phyloP scores from a whole-genome alignment of 108 stramenopile genomes.

The Cylindrotheca closterium region DNA sequence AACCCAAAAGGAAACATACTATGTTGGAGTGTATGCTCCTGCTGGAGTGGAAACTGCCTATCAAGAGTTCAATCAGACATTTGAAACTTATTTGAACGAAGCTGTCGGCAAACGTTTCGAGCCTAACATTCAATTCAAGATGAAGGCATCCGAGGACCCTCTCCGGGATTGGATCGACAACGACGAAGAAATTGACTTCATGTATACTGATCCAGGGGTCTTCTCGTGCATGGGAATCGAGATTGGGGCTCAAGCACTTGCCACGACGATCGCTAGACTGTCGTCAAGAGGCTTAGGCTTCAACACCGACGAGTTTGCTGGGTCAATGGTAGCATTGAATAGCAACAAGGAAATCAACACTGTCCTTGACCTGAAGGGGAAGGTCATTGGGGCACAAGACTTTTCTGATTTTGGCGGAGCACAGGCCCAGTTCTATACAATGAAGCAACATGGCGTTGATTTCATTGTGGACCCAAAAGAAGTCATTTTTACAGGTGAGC shows the following conservation, averaged over 20 bases:
- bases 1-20: slow-evolving; percentile 16
- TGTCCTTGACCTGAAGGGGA: slow-evolving; percentile 27
- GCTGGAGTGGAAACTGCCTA: slow-evolving; percentile 25
- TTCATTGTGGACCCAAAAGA: slow-evolving; percentile 33
- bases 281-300: neutral
- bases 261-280: neutral
- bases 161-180: slow-evolving; percentile 2
- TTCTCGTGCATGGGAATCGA: slow-evolving; percentile 36
- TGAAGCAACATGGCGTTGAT: slow-evolving; percentile 24
- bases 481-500: slow-evolving; percentile 32
- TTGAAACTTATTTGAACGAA: slow-evolving; percentile 25
- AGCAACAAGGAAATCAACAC: slow-evolving; percentile 18
- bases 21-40: slow-evolving; percentile 33
- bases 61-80: slow-evolving; percentile 23
- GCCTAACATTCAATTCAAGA: slow-evolving; percentile 21
- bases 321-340: slow-evolving; percentile 13
- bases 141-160: slow-evolving; percentile 2
- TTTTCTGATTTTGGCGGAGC: slow-evolving; percentile 28
- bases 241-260: slow-evolving; percentile 26
- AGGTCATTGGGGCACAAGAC: slow-evolving; percentile 22
- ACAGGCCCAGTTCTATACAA: slow-evolving; percentile 34
- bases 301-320: slow-evolving; percentile 20
- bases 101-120: slow-evolving; percentile 35
- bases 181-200: slow-evolving; percentile 22
- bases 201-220: slow-evolving; percentile 31